Base-by-base conservation (phyloP, 441 rosid species). In the Macaranga tanarius region DNA sequence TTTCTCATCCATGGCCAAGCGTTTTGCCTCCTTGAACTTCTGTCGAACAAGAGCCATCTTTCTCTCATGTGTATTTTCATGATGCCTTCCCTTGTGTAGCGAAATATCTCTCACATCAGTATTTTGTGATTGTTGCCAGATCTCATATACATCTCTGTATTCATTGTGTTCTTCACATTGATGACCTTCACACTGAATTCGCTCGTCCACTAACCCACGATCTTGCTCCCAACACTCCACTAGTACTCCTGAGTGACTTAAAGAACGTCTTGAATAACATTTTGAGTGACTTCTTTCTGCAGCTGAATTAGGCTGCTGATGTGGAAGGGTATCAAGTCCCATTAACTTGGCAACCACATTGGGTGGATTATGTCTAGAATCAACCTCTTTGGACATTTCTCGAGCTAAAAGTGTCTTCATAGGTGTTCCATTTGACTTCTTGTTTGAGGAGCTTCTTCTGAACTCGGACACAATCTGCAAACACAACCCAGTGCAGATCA, bases 271-370 rank as follows among this genome's bases (percentile, higher is more conserved):
- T 17, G 85, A 83, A 84, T 76, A 79, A 81, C 85, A 83, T 73
- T 84, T 87, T 20, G 88, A 83, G 45, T 80, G 82, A 81, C 87
- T 81, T 77, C 87, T 88, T 44, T 63, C 79, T 67, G 74, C 65
- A 73, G 72, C 80, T 74, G 76, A 70, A 82, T 79, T 77, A 71
- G 73, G 83, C 71, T 84, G 90, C 73, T 79, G 82, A 75, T 69
- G 84, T 5, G 98, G 96, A 26, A 93, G 82, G 73, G 95, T 74
- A 69, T 95, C 99, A 67, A 95, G 93, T 65, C 99, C 98, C 99
- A 95, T 95, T 81, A 95, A 79, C 90, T 90, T 95, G 76, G 98
- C 99, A 71, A 95, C 90, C 77, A 95, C 82, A 78, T 93, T 95
- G 45, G 96, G 86, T 63, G 88, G 81, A 71, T 81, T 85, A 57